These are phyloP conservation scores for Hypomontagnella submonticulosa DNA, from an alignment of 495 filamentous ascomycete genomes.

Conservation along the genomic window DNA sequence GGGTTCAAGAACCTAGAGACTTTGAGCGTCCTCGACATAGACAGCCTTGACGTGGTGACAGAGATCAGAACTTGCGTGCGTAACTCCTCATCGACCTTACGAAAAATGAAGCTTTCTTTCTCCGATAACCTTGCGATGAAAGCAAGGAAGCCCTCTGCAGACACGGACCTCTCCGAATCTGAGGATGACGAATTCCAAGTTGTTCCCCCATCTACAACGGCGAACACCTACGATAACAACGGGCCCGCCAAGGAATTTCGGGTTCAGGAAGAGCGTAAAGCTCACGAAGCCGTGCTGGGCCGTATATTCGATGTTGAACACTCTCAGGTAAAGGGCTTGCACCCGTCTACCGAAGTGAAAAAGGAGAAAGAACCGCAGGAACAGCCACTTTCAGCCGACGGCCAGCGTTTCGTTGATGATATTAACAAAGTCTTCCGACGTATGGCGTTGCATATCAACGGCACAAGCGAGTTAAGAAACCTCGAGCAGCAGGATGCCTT, in stretches of 20 bases:
- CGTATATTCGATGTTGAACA: conserved; percentile 64
- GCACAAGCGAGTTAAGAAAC: conserved; percentile 37
- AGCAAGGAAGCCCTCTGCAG: conserved; percentile 62
- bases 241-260: conserved; percentile 53
- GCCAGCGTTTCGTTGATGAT: conserved; percentile 54
- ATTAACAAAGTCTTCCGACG: conserved; percentile 53
- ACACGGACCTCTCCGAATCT: conserved; percentile 62
- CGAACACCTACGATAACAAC: conserved; percentile 43
- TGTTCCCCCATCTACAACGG: conserved; percentile 29
- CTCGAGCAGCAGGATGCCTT: conserved; percentile 52
- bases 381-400: conserved; percentile 36
- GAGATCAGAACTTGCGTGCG: conserved; percentile 65
- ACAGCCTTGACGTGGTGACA: conserved; percentile 62
- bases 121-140: conserved; percentile 61
- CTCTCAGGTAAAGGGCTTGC: conserved; percentile 42
- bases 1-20: conserved; percentile 66
- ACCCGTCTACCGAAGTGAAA: conserved; percentile 42
- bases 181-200: conserved; percentile 61
- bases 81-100: conserved; percentile 62
- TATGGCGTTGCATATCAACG: conserved; percentile 50
- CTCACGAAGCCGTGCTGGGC: conserved; percentile 65
- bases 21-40: conserved; percentile 67
- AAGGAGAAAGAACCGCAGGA: conserved; percentile 45
- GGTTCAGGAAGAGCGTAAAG: conserved; percentile 61
- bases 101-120: conserved; percentile 66